Evolutionary conservation across 331 rosid species (phyloP), one percentile per base, ranked within the genome.

Genomic region (Pyrus hybrid): DNA sequence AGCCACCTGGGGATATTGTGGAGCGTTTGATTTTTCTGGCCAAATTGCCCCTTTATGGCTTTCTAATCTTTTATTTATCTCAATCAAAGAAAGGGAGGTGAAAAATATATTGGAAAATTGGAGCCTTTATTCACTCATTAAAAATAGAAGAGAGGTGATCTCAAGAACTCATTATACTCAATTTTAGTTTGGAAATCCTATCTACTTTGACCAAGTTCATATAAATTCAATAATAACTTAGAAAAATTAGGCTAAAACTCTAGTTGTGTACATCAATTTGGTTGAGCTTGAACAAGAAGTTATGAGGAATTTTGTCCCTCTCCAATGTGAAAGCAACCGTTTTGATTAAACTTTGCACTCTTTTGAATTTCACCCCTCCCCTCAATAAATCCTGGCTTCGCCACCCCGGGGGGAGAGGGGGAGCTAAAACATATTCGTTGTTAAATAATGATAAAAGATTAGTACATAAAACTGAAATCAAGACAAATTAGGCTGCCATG

Each of bases 1-100:
- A 80, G 74, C 82, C 85, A 90, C 81, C 84, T 74, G 84, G 35
- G 49, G 45, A 71, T 76, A 67, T 66, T 58, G 29, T 6, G 76
- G 54, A 58, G 60, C 37, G 14, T 32, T 17, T 5, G 43, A 37
- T 18, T 74, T 16, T 21, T 18, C 43, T 75, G 3, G 45, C 86
- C 47, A 22, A 66, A 70, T 18, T 76, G 25, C 62, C 84, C 74
- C 32, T 20, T 73, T 5, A 2, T 22, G 7, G 1, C 63, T 22
- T 10, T 2, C 17, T 11, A 22, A 23, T 58, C 16, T 14, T 10
- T 58, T 58, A 1, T 54, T 5, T 54, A 20, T 54, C 9, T 54
- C 61, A 3, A 7, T 53, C 21, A 54, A 54, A 54, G 4, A 8
- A 17, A 3, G 23, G 21, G 10, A 54, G 20, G 58, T 53, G 3